Conservation (phyloP, 2,329 filamentous ascomycete genomes). For the Septoria linicola region DNA sequence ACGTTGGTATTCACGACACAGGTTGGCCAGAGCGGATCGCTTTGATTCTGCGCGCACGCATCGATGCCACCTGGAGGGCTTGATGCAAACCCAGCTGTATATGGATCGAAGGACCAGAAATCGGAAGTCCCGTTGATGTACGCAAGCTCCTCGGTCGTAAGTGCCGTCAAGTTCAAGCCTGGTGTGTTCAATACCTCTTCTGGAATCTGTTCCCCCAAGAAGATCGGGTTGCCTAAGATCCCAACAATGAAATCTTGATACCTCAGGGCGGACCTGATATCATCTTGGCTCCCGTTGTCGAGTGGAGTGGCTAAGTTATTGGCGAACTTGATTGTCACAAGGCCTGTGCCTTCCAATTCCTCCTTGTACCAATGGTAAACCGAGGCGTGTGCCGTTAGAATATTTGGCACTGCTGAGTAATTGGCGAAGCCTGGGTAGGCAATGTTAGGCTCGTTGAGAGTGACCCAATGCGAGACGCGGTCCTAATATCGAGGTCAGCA, state of each 20-base stretch:
- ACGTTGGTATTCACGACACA: slow-evolving; percentile 32
- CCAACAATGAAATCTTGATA: slow-evolving; percentile 49
- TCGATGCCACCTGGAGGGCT: slow-evolving; percentile 40
- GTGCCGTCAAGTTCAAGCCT: slow-evolving; percentile 46
- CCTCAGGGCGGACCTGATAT: slow-evolving; percentile 49
- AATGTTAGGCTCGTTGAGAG: slow-evolving; percentile 43
- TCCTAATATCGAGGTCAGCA: neutral
- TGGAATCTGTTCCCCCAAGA: slow-evolving; percentile 51
- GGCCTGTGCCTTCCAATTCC: slow-evolving; percentile 52
- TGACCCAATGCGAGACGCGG: slow-evolving; percentile 40
- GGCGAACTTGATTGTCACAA: slow-evolving; percentile 51
- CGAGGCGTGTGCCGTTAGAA: slow-evolving; percentile 27
- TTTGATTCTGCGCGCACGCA: slow-evolving; percentile 39
- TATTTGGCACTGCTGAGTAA: slow-evolving; percentile 38
- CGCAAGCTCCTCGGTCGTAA: slow-evolving; percentile 50
- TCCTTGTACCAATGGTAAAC: slow-evolving; percentile 52
- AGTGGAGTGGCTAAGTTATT: slow-evolving; percentile 41
- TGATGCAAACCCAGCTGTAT: slow-evolving; percentile 39
- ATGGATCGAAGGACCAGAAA: slow-evolving; percentile 42
- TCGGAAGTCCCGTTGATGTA: slow-evolving; percentile 34
- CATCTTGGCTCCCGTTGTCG: slow-evolving; percentile 41
- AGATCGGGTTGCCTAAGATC: slow-evolving; percentile 55
- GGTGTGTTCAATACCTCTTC: slow-evolving; percentile 50
- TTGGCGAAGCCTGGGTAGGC: slow-evolving; percentile 10
- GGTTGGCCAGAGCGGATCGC: slow-evolving; percentile 37